Evolutionary conservation across 1,139 yeast species (phyloP).

Genomic region (Pichia terricola): DNA sequence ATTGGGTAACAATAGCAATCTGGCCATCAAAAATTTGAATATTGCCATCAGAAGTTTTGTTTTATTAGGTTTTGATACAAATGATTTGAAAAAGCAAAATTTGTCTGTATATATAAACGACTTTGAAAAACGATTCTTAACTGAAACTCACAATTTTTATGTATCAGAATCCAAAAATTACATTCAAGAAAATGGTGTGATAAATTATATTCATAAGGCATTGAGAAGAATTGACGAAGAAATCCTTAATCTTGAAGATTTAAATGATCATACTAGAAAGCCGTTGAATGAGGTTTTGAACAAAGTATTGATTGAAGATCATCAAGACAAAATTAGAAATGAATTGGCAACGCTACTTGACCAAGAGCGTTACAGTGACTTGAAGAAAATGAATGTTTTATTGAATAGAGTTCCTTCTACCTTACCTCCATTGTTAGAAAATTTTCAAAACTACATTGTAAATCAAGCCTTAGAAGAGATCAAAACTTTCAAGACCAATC

Average conservation of each 20-base stretch:
- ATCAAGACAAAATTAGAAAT: slow-evolving; percentile 65
- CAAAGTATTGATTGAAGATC: slow-evolving; percentile 66
- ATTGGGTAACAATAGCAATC: slow-evolving; percentile 51
- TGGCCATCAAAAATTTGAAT: slow-evolving; percentile 58
- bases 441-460: slow-evolving; percentile 66
- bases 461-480: slow-evolving; percentile 64
- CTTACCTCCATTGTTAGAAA: slow-evolving; percentile 65
- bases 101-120: slow-evolving; percentile 70
- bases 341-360: slow-evolving; percentile 69
- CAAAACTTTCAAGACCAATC: slow-evolving; percentile 40
- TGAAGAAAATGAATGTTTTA: slow-evolving; percentile 68
- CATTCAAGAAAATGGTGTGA: slow-evolving; percentile 67
- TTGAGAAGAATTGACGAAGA: slow-evolving; percentile 78
- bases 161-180: slow-evolving; percentile 58
- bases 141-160: slow-evolving; percentile 67
- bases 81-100: slow-evolving; percentile 78
- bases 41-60: slow-evolving; percentile 80
- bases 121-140: slow-evolving; percentile 71
- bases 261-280: slow-evolving; percentile 80
- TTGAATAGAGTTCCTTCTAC: slow-evolving; percentile 69
- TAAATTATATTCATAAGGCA: slow-evolving; percentile 84
- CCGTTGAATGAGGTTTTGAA: slow-evolving; percentile 70
- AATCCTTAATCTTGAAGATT: slow-evolving; percentile 63
- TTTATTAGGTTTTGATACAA: slow-evolving; percentile 62
- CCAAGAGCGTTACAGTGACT: slow-evolving; percentile 67